Conservation (phyloP, 1,139 yeast genomes). For the Nakaseomyces kungkrabaensis region DNA sequence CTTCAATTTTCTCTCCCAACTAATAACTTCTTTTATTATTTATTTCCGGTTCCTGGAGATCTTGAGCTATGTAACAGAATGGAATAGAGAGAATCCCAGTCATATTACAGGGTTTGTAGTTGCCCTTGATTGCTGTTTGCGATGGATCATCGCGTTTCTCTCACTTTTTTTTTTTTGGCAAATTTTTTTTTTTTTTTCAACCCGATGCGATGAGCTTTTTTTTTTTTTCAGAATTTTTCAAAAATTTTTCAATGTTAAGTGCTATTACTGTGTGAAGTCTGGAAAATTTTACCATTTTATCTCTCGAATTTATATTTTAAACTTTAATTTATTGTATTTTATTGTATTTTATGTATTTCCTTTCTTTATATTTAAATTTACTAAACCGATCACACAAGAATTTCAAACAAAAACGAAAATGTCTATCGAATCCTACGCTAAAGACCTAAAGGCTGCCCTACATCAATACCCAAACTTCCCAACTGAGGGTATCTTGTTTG, state of each 20-base stretch:
- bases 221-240: not conserved
- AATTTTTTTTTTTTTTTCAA: not conserved
- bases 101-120: no score
- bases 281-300: not conserved
- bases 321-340: not conserved
- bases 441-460: conserved; percentile 53
- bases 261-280: no score
- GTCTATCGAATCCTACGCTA: conserved; percentile 38
- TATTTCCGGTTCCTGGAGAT: no score
- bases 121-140: no score
- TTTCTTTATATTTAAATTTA: no score
- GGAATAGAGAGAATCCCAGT: no score
- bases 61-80: no score
- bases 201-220: no score
- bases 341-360: no score
- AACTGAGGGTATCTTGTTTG: conserved; percentile 81
- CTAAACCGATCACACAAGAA: no score
- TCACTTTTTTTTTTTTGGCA: not conserved
- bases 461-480: conserved; percentile 93
- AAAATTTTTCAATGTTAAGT: not conserved
- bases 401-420: conserved; percentile 5
- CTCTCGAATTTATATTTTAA: not conserved
- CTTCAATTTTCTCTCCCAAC: not conserved
- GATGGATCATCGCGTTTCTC: not conserved
- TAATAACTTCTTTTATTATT: no score